Conservation (phyloP, 352 stramenopile genomes). For the Globisporangium cystogenes region DNA sequence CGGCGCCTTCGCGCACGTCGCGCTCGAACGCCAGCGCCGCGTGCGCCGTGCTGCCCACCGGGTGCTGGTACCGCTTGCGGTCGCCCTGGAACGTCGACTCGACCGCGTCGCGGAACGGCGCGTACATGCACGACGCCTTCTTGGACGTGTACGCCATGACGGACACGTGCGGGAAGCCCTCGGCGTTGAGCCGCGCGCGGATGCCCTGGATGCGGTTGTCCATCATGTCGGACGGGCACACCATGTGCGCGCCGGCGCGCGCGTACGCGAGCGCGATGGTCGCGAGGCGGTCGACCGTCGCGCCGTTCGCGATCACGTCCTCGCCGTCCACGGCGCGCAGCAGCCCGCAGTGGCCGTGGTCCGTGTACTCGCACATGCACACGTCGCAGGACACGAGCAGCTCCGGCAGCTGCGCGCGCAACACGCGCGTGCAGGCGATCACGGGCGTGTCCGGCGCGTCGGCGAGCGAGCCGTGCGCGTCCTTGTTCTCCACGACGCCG, state of each 20-base stretch:
- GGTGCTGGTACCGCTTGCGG: slow-evolving; percentile 97
- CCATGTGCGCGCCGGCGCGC: slow-evolving; percentile 95
- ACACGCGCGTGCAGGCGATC: slow-evolving; percentile 56
- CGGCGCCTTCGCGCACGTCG: slow-evolving; percentile 89
- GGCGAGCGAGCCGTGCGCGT: slow-evolving; percentile 66
- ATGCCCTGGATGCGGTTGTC: slow-evolving; percentile 97
- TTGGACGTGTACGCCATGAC: slow-evolving; percentile 99
- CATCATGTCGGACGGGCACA: slow-evolving; percentile 97
- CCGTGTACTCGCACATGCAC: slow-evolving; percentile 90
- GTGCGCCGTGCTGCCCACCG: slow-evolving; percentile 79
- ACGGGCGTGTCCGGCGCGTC: slow-evolving; percentile 74
- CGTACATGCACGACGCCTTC: slow-evolving; percentile 95
- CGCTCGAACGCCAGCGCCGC: slow-evolving; percentile 71
- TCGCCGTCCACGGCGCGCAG: slow-evolving; percentile 89
- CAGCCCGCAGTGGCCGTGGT: slow-evolving; percentile 84
- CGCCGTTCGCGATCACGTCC: slow-evolving; percentile 95
- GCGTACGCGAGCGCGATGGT: slow-evolving; percentile 95
- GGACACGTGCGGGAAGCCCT: slow-evolving; percentile 97
- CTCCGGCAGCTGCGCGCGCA: slow-evolving; percentile 62
- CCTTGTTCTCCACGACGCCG: slow-evolving; percentile 83
- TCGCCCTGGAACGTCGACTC: slow-evolving; percentile 94
- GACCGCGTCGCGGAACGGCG: slow-evolving; percentile 96
- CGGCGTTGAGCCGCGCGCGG: slow-evolving; percentile 91
- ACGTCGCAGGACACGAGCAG: slow-evolving; percentile 85
- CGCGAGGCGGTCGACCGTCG: slow-evolving; percentile 94